phyloP scores from a whole-genome alignment of 176 grass and related monocot species.

The Tillandsia fasciculata region DNA sequence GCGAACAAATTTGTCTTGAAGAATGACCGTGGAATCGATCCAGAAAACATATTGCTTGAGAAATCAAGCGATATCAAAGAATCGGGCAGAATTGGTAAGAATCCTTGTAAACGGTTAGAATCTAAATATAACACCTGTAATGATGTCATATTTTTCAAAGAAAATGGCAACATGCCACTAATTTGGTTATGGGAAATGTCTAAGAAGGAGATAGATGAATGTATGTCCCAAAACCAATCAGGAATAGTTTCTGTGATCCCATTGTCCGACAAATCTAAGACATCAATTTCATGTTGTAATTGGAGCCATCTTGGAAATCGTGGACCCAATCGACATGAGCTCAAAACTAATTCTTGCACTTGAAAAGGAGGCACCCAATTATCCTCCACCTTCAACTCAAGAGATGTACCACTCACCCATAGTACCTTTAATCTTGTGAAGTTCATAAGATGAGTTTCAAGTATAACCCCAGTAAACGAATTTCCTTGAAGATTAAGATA shows the following conservation, averaged over 20 bases:
- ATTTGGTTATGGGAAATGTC: slow-evolving; percentile 10
- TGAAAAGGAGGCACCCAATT: too few species aligned
- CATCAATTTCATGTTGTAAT: neutral
- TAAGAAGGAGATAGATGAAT: neutral
- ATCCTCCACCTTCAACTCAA: neutral
- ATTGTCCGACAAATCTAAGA: slow-evolving; percentile 28
- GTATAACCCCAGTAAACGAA: neutral
- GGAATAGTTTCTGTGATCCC: slow-evolving; percentile 19
- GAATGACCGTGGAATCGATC: too few species aligned
- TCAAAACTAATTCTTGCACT: too few species aligned
- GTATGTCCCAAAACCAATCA: slow-evolving; percentile 30
- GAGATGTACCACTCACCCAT: neutral
- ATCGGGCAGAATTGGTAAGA: too few species aligned
- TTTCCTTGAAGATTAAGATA: neutral
- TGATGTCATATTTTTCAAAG: too few species aligned
- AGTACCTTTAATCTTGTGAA: neutral
- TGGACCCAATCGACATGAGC: too few species aligned
- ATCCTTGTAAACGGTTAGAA: too few species aligned
- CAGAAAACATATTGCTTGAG: too few species aligned
- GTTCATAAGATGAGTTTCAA: slow-evolving; percentile 15
- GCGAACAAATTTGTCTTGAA: neutral
- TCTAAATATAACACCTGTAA: too few species aligned
- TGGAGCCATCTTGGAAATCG: too few species aligned
- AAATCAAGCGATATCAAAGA: too few species aligned
- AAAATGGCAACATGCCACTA: too few species aligned